Evolutionary conservation across 805 yeast species (phyloP).

Genomic region (Danielia reshetovae): DNA sequence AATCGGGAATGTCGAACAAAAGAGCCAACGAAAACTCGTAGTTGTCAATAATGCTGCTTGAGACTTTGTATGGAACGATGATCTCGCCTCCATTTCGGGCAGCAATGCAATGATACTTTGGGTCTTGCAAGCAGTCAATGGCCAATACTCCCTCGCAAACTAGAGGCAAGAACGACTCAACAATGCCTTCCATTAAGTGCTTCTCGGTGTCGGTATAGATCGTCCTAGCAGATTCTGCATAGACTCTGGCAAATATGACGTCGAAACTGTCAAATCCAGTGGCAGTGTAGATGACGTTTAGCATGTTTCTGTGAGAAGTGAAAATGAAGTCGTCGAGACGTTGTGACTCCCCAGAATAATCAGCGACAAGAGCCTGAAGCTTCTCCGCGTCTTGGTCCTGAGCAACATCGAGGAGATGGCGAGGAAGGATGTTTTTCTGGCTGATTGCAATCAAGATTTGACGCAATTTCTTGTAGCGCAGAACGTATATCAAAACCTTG

Average conservation of each 20-base stretch:
- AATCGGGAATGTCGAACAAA: constrained; percentile 2
- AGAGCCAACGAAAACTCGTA: constrained; percentile 7
- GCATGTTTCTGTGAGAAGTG: constrained; percentile 1
- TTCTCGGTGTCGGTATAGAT: background rate
- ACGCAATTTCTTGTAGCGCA: constrained; percentile 5
- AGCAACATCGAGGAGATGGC: constrained; percentile 1
- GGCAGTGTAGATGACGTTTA: constrained; percentile 1
- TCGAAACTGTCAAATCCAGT: constrained; percentile 3
- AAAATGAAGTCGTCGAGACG: constrained; percentile 2
- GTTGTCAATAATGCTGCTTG: constrained; percentile 4
- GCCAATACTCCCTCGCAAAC: constrained; percentile 3
- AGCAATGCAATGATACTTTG: constrained; percentile 6
- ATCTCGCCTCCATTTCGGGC: constrained; percentile 2
- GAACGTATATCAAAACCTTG: constrained; percentile 4
- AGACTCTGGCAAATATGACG: constrained; percentile 1
- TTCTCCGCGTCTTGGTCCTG: background rate
- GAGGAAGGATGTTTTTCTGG: background rate
- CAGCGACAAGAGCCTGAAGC: constrained; percentile 1
- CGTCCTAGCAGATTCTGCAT: background rate
- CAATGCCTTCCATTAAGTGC: background rate
- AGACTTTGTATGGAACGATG: constrained; percentile 2
- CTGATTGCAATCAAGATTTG: background rate
- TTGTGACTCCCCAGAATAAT: background rate
- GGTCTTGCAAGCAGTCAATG: background rate
- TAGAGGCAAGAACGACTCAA: constrained; percentile 3